phyloP scores from a whole-genome alignment of 1,284 basidiomycete genomes.

The Ceratobasidium sp. region DNA sequence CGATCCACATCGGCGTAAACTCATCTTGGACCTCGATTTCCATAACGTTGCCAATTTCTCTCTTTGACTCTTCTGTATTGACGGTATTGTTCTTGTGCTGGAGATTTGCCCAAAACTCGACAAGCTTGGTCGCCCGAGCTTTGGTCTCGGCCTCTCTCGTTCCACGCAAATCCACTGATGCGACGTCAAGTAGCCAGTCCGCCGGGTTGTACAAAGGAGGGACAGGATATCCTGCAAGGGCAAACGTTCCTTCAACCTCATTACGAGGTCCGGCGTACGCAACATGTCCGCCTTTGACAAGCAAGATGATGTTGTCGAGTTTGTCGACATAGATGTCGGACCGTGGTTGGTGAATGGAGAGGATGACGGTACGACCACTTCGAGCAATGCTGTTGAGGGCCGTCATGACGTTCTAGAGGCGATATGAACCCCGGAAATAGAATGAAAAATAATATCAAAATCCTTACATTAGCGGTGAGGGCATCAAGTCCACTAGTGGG shows the following conservation, averaged over 20 bases:
- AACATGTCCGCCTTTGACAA: constrained; percentile 59
- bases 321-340: constrained; percentile 55
- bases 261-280: constrained; percentile 51
- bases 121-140: constrained; percentile 44
- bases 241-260: constrained; percentile 51
- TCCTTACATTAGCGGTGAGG: constrained; percentile 56
- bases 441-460: constrained; percentile 25
- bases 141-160: constrained; percentile 42
- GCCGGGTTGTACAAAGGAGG: constrained; percentile 54
- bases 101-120: constrained; percentile 44
- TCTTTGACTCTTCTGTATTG: constrained; percentile 16
- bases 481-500: constrained; percentile 58
- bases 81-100: constrained; percentile 25
- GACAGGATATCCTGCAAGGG: constrained; percentile 51
- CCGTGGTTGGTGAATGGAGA: constrained; percentile 62
- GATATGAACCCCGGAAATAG: not conserved
- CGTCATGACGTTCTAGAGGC: constrained; percentile 51
- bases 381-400: constrained; percentile 58
- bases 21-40: constrained; percentile 39
- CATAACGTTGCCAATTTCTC: not conserved
- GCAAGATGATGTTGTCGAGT: constrained; percentile 58
- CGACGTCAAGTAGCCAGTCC: constrained; percentile 54
- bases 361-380: constrained; percentile 61
- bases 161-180: constrained; percentile 52
- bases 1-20: constrained; percentile 52